Percentiles rank a stretch among this genome's conserved stretches.
phyloP scores from a whole-genome alignment of 225 moss, liverwort and hornwort species.

The Pseudoscleropodium purum region DNA sequence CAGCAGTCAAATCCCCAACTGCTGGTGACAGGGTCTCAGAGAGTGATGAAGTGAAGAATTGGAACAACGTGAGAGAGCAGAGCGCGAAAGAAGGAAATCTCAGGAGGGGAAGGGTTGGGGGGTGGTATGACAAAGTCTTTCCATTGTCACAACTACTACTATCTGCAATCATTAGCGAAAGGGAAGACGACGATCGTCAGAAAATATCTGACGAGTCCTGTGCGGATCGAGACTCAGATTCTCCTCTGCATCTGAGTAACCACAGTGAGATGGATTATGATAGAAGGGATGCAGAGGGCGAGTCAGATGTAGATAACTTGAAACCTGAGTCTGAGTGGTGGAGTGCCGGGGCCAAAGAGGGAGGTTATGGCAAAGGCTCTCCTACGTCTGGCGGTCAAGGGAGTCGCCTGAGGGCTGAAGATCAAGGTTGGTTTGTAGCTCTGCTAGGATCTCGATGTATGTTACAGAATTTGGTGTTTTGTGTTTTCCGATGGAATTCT shows the following conservation, averaged over 20 bases:
- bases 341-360: conserved; percentile 45
- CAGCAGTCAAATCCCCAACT: conserved; percentile 39
- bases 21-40: conserved; percentile 62
- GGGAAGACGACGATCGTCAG: conserved; percentile 38
- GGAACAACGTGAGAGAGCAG: conserved; percentile 44
- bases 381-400: conserved; percentile 23
- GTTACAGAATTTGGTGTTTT: not conserved
- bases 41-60: conserved; percentile 54
- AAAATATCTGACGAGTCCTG: conserved; percentile 19
- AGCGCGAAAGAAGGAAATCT: conserved; percentile 36
- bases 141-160: conserved; percentile 70
- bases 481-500: not conserved
- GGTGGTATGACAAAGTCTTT: conserved; percentile 67
- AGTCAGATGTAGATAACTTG: conserved; percentile 69
- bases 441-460: not conserved
- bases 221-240: conserved; percentile 51
- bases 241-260: conserved; percentile 47
- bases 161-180: conserved; percentile 66
- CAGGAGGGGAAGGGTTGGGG: conserved; percentile 53
- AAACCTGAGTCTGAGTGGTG: conserved; percentile 68
- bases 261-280: conserved; percentile 69
- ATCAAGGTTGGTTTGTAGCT: conserved; percentile 19
- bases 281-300: conserved; percentile 41
- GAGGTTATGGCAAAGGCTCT: conserved; percentile 27
- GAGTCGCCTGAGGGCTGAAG: conserved; percentile 13